Conservation (phyloP, 2,329 filamentous ascomycete species). For the Aspergillus phoenicis region DNA sequence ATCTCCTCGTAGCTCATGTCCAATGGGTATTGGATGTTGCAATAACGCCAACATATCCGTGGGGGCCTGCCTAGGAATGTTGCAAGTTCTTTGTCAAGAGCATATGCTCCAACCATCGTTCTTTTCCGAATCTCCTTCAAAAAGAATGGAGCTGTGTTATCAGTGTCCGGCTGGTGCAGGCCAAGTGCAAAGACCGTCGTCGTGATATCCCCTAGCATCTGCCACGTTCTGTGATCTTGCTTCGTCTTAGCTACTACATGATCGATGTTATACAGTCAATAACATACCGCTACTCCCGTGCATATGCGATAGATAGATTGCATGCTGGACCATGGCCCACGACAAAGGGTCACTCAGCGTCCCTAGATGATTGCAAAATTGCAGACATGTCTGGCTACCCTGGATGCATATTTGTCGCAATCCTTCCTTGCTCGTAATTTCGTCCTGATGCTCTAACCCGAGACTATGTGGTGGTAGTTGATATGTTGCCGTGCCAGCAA, state of each 20-base stretch:
- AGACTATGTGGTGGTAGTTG: slow-evolving; percentile 17
- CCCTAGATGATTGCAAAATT: slow-evolving; percentile 21
- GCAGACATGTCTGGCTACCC: slow-evolving; percentile 21
- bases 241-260: neutral
- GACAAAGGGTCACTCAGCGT: slow-evolving; percentile 21
- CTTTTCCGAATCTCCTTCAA: slow-evolving; percentile 40
- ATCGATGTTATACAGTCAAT: neutral
- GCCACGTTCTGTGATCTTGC: slow-evolving; percentile 48
- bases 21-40: slow-evolving; percentile 25
- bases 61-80: slow-evolving; percentile 52
- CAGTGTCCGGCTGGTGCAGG: slow-evolving; percentile 41
- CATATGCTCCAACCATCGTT: slow-evolving; percentile 44
- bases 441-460: slow-evolving; percentile 4
- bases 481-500: slow-evolving; percentile 18
- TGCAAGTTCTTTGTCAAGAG: slow-evolving; percentile 49
- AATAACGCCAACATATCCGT: slow-evolving; percentile 44
- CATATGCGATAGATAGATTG: slow-evolving; percentile 14
- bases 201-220: slow-evolving; percentile 47
- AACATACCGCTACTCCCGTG: slow-evolving; percentile 20
- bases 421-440: slow-evolving; percentile 13
- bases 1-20: slow-evolving; percentile 27
- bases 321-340: slow-evolving; percentile 21
- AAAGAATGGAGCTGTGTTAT: slow-evolving; percentile 33
- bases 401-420: slow-evolving; percentile 16
- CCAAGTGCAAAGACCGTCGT: slow-evolving; percentile 48